Base-by-base conservation (phyloP, 2,329 filamentous ascomycete genomes). In the Cercospora canescens region DNA sequence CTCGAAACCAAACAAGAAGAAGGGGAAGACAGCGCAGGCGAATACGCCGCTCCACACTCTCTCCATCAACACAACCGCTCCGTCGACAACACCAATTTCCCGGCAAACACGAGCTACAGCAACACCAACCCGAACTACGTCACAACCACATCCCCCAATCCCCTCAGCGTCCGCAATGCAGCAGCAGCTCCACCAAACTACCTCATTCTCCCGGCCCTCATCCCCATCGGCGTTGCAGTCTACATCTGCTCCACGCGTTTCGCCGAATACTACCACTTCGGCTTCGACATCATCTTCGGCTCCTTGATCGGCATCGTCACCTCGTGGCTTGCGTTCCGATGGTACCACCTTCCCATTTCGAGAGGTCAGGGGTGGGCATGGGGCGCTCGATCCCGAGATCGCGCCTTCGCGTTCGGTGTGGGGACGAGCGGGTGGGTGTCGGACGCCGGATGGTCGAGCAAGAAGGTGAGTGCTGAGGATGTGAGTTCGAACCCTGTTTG, bases 221-320 rank as follows among this genome's bases (percentile, higher is more conserved):
- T 57, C 2, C 68, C 69, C 1, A 61, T 72, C 37, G 69, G 64
- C 21, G 68, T 69, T 1, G 69, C 68, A 18, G 63, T 71, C 28
- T 71, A 70, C 56, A 67, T 72, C 60, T 67, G 90, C n/a, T 87
- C 89, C 30, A 94, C 92, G 1, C 90, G 94, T 11, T 98, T 90
- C 86, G 93, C 90, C 66, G 90, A 97, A 78, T 96, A 90, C 81
- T 88, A 92, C 41, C 94, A 98, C 78, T 91, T 94, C 76, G 93
- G 90, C n/a, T 94, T 97, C 76, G 94, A 98, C 70, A 91, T 97
- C 70, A 80, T 97, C 2, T 92, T 91, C 69, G 94, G 94, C n/a
- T 91, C 89, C 63, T 70, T 91, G 12, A 90, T 97, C 68, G 94
- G 94, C 8, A 85, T 89, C 14, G 79, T 88, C 52, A 87, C 87